Evolutionary conservation across 768 basidiomycete species (phyloP).

Genomic region (Amanita muscaria): DNA sequence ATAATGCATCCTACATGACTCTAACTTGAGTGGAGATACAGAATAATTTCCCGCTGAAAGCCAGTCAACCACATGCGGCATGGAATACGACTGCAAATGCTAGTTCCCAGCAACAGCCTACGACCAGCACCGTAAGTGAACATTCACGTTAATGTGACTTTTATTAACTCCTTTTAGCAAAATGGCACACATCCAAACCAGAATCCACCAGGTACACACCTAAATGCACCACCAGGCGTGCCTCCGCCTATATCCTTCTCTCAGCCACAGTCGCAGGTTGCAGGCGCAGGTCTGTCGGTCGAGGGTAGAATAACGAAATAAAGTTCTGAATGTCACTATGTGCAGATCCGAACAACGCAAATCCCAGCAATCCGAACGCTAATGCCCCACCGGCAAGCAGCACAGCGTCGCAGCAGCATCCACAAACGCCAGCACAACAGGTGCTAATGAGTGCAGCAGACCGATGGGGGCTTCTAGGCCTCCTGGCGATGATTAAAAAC

Average conservation of each 20-base stretch:
- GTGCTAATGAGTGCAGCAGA: slow-evolving; percentile 89
- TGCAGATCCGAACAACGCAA: slow-evolving; percentile 23
- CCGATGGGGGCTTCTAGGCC: slow-evolving; percentile 84
- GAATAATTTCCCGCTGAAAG: slow-evolving; percentile 56
- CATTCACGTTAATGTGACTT: not conserved
- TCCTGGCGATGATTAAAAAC: slow-evolving; percentile 82
- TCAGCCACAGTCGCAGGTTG: slow-evolving; percentile 13
- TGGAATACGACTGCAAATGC: slow-evolving; percentile 54
- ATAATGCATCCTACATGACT: not conserved
- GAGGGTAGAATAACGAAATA: too few relatives aligned
- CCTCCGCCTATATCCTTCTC: slow-evolving; percentile 23
- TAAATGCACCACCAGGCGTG: slow-evolving; percentile 43
- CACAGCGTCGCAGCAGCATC: slow-evolving; percentile 39
- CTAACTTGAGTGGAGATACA: slow-evolving; percentile 15
- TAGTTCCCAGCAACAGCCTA: slow-evolving; percentile 24
- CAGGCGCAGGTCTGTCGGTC: too few relatives aligned
- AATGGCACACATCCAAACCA: slow-evolving; percentile 37
- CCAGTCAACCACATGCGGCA: slow-evolving; percentile 54
- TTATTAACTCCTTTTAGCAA: slow-evolving; percentile 21
- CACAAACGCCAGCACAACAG: slow-evolving; percentile 90
- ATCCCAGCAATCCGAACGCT: slow-evolving; percentile 24
- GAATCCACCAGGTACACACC: slow-evolving; percentile 34
- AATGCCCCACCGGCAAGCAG: slow-evolving; percentile 20
- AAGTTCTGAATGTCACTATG: slow-evolving; percentile 25
- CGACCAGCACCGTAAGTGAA: slow-evolving; percentile 4